These are phyloP conservation scores for Astraeus odoratus DNA, from an alignment of 768 basidiomycete species.

Conservation along the genomic window DNA sequence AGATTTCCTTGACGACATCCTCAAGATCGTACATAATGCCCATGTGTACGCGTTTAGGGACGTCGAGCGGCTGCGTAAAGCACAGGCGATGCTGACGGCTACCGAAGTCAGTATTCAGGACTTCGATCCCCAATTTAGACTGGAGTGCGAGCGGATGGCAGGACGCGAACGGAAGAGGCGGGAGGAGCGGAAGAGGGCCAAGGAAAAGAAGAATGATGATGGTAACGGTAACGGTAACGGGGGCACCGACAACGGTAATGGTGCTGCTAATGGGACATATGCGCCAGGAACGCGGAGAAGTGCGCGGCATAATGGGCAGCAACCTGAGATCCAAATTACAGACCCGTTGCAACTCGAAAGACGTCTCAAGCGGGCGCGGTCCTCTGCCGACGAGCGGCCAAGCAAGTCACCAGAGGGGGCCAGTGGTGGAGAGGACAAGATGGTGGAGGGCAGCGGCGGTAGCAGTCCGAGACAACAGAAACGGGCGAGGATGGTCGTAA, in stretches of 20 bases:
- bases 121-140: conserved; percentile 68
- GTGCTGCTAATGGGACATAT: conserved; percentile 25
- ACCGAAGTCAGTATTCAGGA: conserved; percentile 81
- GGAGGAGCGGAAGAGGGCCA: conserved; percentile 40
- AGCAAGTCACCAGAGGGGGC: conserved; percentile 38
- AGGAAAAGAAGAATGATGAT: conserved; percentile 26
- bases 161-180: conserved; percentile 61
- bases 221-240: conserved; percentile 7
- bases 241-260: conserved; percentile 13
- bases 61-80: conserved; percentile 67
- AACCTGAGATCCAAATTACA: conserved; percentile 65
- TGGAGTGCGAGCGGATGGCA: conserved; percentile 89
- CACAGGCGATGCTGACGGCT: conserved; percentile 85
- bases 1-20: conserved; percentile 79
- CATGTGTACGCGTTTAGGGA: conserved; percentile 53
- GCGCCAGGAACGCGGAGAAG: conserved; percentile 60
- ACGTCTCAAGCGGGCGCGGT: conserved; percentile 63
- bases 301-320: conserved; percentile 63
- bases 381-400: conserved; percentile 43
- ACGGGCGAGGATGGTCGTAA: conserved; percentile 41
- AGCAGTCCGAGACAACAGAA: conserved; percentile 41
- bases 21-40: conserved; percentile 75
- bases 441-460: conserved; percentile 40
- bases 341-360: conserved; percentile 74
- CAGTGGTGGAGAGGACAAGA: conserved; percentile 36